These are phyloP conservation scores for Wickerhamomyces alni DNA, from an alignment of 805 yeast genomes.

Conservation along the genomic window DNA sequence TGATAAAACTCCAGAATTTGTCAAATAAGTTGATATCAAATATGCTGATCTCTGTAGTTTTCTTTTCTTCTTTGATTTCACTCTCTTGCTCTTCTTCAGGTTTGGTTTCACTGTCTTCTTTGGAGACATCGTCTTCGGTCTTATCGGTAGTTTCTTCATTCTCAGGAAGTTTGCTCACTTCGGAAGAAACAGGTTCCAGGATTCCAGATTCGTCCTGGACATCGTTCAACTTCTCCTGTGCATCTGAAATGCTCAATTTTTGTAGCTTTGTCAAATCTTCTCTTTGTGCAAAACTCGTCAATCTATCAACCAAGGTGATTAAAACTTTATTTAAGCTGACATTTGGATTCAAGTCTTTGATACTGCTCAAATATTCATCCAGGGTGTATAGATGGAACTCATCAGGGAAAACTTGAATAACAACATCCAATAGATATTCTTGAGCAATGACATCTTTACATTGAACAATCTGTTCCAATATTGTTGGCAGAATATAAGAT, in stretches of 20 bases:
- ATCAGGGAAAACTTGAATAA: constrained; percentile 92
- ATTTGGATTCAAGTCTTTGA: constrained; percentile 60
- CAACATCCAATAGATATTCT: constrained; percentile 83
- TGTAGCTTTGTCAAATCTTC: constrained; percentile 23
- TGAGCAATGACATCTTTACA: constrained; percentile 92
- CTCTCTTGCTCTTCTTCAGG: constrained; percentile 10
- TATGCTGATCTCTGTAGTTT: background rate
- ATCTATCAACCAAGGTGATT: constrained; percentile 64
- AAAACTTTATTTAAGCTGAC: constrained; percentile 65
- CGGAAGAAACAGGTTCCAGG: background rate
- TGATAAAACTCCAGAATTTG: constrained; percentile 61
- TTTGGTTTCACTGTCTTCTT: constrained; percentile 7
- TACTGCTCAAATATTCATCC: constrained; percentile 57
- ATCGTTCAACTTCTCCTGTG: constrained; percentile 1
- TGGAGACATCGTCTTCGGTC: no score
- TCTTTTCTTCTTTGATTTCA: constrained; percentile 4
- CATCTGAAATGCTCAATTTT: constrained; percentile 16
- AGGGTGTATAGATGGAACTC: constrained; percentile 79
- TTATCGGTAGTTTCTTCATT: no score
- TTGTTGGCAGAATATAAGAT: constrained; percentile 60
- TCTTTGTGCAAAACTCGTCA: constrained; percentile 47
- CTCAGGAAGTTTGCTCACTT: constrained; percentile 13
- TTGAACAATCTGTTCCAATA: constrained; percentile 86
- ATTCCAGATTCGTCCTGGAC: no score
- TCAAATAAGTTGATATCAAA: constrained; percentile 40